Evolutionary conservation across 176 grass and related monocot species (phyloP).

Genomic region (Coix lacrymajobi): DNA sequence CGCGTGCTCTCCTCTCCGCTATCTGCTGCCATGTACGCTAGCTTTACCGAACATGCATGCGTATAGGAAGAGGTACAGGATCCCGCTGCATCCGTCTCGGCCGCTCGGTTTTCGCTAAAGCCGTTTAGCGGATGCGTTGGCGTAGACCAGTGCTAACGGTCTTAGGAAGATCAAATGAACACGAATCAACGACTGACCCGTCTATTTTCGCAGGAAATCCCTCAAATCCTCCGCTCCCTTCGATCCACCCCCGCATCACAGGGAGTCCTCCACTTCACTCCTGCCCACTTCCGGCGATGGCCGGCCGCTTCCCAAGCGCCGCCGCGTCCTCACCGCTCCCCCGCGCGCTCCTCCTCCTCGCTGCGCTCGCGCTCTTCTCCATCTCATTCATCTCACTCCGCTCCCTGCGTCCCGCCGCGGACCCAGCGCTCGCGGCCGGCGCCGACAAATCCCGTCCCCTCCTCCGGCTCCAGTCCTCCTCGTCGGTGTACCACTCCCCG

Average conservation of each 20-base stretch:
- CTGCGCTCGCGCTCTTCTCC: conserved; percentile 35
- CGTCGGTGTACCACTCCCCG: conserved; percentile 49
- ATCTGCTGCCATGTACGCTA: no score
- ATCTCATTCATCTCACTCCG: conserved; percentile 51
- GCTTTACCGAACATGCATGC: no score
- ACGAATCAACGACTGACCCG: not conserved
- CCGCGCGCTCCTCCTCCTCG: conserved; percentile 41
- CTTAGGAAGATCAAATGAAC: no score
- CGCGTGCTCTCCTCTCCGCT: no score
- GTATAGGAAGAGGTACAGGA: no score
- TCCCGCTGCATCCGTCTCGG: no score
- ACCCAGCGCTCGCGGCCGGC: conserved; percentile 3
- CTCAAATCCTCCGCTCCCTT: not conserved
- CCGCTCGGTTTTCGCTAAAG: no score
- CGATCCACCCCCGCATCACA: conserved; percentile 11
- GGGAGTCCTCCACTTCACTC: not conserved
- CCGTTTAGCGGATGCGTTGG: no score
- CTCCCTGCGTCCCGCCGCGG: conserved; percentile 45
- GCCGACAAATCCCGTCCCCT: not conserved
- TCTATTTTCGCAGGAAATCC: conserved; percentile 11
- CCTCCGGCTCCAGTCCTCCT: not conserved
- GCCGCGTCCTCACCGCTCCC: conserved; percentile 14
- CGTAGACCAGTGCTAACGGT: no score
- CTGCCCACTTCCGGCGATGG: conserved; percentile 39
- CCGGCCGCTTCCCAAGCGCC: conserved; percentile 36